Conservation (phyloP, 1,284 basidiomycete genomes). For the Hemileia vastatrix region DNA sequence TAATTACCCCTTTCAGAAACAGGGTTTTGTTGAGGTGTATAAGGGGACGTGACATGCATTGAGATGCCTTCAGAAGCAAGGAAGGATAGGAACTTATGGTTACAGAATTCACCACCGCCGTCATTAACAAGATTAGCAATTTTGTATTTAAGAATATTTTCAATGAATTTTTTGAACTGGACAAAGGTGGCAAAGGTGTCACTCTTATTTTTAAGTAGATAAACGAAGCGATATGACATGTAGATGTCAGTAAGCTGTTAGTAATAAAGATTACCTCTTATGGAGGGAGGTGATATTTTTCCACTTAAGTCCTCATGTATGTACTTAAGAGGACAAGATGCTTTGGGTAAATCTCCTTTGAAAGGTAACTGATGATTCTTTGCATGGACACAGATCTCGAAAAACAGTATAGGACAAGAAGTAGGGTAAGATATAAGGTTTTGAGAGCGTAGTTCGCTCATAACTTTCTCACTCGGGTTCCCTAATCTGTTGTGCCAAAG, state of each 20-base stretch:
- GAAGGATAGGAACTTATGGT: constrained; percentile 32
- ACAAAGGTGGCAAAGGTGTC: constrained; percentile 30
- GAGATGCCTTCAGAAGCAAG: constrained; percentile 38
- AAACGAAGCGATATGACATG: no score
- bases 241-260: constrained; percentile 9
- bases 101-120: constrained; percentile 40
- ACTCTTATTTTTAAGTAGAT: constrained; percentile 2
- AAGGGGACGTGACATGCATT: constrained; percentile 43
- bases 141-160: constrained; percentile 29
- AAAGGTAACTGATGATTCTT: no score
- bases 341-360: no score
- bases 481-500: no score
- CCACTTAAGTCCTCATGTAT: no score
- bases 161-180: constrained; percentile 37
- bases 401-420: no score
- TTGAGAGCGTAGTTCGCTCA: no score
- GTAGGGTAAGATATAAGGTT: no score
- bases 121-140: constrained; percentile 44
- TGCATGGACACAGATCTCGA: no score
- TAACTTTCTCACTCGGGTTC: no score
- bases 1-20: constrained; percentile 36
- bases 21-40: constrained; percentile 45
- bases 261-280: background rate
- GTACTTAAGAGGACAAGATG: no score
- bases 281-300: background rate